Conservation (phyloP, 805 yeast species). For the Starmerella stellata region DNA sequence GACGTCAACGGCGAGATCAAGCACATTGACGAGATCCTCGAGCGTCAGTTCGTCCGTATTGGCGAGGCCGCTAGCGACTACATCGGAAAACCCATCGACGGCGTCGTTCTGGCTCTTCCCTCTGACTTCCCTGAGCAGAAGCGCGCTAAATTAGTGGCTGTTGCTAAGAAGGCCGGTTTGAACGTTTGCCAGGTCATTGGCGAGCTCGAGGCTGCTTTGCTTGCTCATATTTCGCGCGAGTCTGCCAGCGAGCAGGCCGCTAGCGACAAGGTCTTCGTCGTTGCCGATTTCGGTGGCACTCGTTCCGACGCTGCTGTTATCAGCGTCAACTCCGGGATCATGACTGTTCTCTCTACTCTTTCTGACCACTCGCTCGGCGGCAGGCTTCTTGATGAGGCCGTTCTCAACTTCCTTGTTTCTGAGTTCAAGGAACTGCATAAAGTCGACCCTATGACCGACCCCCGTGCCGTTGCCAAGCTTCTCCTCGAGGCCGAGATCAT, state of each 20-base stretch:
- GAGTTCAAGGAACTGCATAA: constrained; percentile 83
- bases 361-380: constrained; percentile 81
- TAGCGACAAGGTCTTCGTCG: constrained; percentile 60
- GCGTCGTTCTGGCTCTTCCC: constrained; percentile 79
- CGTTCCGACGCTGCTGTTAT: constrained; percentile 90
- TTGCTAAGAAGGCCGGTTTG: constrained; percentile 56
- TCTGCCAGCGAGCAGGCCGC: constrained; percentile 32
- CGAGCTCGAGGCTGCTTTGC: constrained; percentile 82
- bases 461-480: constrained; percentile 77
- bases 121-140: constrained; percentile 67
- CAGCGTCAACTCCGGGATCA: constrained; percentile 82
- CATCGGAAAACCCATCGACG: constrained; percentile 61
- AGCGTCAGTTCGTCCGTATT: constrained; percentile 68
- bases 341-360: constrained; percentile 70
- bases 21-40: constrained; percentile 58
- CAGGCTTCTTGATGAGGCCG: constrained; percentile 58
- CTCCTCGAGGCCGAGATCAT: constrained; percentile 64
- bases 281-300: constrained; percentile 92
- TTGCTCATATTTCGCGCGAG: constrained; percentile 51
- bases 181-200: constrained; percentile 70
- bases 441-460: constrained; percentile 60
- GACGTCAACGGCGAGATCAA: constrained; percentile 28
- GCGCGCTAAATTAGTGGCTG: constrained; percentile 39
- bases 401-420: constrained; percentile 70
- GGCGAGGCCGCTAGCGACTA: constrained; percentile 83